These are phyloP conservation scores for Coemansia sp. DNA, from an alignment of 192 early-diverging fungal species.

Conservation along the genomic window DNA sequence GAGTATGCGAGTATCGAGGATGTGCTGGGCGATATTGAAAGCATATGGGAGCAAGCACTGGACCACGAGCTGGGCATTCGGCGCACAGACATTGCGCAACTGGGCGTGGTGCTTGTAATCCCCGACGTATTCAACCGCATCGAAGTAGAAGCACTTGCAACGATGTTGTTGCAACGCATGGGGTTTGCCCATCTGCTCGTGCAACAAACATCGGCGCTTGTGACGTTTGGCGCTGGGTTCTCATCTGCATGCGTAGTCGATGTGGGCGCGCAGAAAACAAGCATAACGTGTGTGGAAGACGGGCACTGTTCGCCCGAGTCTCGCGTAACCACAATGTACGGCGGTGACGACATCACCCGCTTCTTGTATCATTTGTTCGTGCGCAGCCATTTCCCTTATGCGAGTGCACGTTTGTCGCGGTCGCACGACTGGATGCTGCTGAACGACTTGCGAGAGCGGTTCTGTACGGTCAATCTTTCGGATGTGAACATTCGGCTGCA, in stretches of 20 bases:
- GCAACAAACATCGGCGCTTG: conserved; percentile 80
- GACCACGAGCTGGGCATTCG: conserved; percentile 68
- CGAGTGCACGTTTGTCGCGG: conserved; percentile 60
- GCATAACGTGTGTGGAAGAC: conserved; percentile 80
- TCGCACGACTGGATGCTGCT: conserved; percentile 73
- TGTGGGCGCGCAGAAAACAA: conserved; percentile 88
- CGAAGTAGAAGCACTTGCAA: conserved; percentile 64
- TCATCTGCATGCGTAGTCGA: conserved; percentile 86
- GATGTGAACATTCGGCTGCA: conserved; percentile 82
- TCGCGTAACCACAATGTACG: conserved; percentile 66
- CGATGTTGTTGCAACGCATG: conserved; percentile 73
- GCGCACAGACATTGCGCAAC: conserved; percentile 57
- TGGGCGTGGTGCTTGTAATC: conserved; percentile 75
- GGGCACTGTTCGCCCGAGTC: conserved; percentile 76
- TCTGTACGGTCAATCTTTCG: conserved; percentile 80
- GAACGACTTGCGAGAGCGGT: conserved; percentile 80
- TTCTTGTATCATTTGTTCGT: conserved; percentile 67
- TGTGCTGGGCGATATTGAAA: conserved; percentile 72
- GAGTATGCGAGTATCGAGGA: conserved; percentile 71
- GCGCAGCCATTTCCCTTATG: conserved; percentile 74
- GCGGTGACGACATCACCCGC: conserved; percentile 87
- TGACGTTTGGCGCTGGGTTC: conserved; percentile 84
- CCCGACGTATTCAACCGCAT: conserved; percentile 72
- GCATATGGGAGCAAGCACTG: conserved; percentile 76
- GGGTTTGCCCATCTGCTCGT: conserved; percentile 72